phyloP scores from a whole-genome alignment of 2,329 filamentous ascomycete species.

The Colletotrichum truncatum region DNA sequence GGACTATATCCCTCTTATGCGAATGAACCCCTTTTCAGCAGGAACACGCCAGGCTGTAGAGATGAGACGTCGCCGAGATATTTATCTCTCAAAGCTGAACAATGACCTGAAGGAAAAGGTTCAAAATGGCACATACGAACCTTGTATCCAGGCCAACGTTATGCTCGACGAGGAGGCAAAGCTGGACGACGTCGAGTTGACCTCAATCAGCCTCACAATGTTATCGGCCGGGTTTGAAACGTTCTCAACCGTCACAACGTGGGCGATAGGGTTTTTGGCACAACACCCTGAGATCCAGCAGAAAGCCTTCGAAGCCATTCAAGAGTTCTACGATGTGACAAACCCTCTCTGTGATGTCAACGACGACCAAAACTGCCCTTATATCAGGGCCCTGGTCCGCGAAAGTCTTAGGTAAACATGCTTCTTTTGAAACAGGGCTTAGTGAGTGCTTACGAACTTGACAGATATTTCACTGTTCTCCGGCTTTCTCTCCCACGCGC shows the following conservation, averaged over 20 bases:
- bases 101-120: slow-evolving; percentile 33
- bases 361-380: slow-evolving; percentile 80
- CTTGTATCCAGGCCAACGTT: slow-evolving; percentile 73
- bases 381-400: slow-evolving; percentile 81
- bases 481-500: slow-evolving; percentile 71
- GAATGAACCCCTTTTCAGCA: slow-evolving; percentile 28
- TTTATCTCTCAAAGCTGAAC: slow-evolving; percentile 32
- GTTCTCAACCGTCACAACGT: slow-evolving; percentile 38
- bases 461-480: slow-evolving; percentile 71
- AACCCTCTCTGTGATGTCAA: slow-evolving; percentile 79
- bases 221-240: slow-evolving; percentile 51
- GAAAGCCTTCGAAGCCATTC: slow-evolving; percentile 39
- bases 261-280: slow-evolving; percentile 39
- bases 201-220: slow-evolving; percentile 75
- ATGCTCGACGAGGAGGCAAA: slow-evolving; percentile 68
- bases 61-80: slow-evolving; percentile 33
- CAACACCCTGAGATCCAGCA: slow-evolving; percentile 39
- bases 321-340: slow-evolving; percentile 72
- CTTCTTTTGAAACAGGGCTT: not conserved
- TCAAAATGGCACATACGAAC: slow-evolving; percentile 66
- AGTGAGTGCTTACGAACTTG: slow-evolving; percentile 31
- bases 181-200: slow-evolving; percentile 60
- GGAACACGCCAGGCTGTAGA: slow-evolving; percentile 22
- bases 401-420: slow-evolving; percentile 64
- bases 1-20: slow-evolving; percentile 35